Evolutionary conservation across 495 filamentous ascomycete genomes (phyloP), one percentile per base, ranked within the genome.

Genomic region (Penicillium cataractarum): DNA sequence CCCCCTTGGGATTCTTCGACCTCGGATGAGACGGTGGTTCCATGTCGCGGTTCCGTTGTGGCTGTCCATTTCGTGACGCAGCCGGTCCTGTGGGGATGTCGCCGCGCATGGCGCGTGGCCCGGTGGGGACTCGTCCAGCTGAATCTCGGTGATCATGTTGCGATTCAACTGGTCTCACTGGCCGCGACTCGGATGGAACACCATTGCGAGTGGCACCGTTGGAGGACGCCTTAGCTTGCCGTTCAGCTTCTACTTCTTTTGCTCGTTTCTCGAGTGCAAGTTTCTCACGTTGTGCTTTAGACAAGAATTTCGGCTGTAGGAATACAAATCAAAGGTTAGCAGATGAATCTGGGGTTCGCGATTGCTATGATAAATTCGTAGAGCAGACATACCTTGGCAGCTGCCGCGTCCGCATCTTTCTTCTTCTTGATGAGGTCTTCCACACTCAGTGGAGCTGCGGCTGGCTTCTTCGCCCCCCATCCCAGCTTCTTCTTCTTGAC

Each of bases 271-370:
- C 93, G 8, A 93, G 77, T 6, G 92, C 93, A 58, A 97, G 72
- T 54, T 87, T 87, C 72, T 98, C 96, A 40, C 95, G 87, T 73
- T 97, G 84, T 35, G 90, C 90, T 81, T 93, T 97, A 3, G 92
- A 89, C 12, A 99, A 77, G 73, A 97, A 99, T 79, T 94, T 93
- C 4, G 96, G 96, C 86, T 96, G 71, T 35, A 55, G 37, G 31
- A 6, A 35, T 48, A 6, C 12, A 54, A 32, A 19, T 0, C 3
- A 54, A 54, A 22, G 4, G 24, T 50, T 50, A 54, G 31, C 4
- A 54, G 9, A 35, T 37, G 21, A 53, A 15, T 21, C 5, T 21
- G 5, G 1, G n/a, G 7, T 22, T 24, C 51, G 51, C 51, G 51
- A 54, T 17, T 54, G 27, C 29, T n/a, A 54, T 0, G 31, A 17